phyloP scores from a whole-genome alignment of 225 moss, liverwort and hornwort genomes.

The Pleurozium schreberi region DNA sequence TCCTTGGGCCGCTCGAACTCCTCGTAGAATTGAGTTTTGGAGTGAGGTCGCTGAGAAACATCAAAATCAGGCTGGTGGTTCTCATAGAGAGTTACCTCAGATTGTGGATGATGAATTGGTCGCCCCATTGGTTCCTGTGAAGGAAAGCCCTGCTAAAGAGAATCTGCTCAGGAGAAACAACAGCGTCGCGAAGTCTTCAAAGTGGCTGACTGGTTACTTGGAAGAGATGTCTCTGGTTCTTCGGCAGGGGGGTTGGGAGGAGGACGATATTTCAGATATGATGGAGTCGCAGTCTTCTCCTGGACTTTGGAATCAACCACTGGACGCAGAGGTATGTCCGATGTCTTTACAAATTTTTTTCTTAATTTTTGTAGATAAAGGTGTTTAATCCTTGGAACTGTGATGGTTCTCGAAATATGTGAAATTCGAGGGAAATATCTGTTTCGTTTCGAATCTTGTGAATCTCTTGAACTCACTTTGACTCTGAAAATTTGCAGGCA shows the following conservation, averaged over 20 bases:
- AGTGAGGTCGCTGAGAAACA: constrained; percentile 73
- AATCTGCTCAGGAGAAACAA: constrained; percentile 16
- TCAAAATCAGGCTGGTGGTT: constrained; percentile 15
- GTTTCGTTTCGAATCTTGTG: not conserved
- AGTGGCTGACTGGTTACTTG: constrained; percentile 75
- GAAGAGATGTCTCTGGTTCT: constrained; percentile 79
- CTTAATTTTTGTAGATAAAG: not conserved
- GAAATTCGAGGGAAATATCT: not conserved
- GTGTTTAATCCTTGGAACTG: not conserved
- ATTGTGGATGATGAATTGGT: constrained; percentile 51
- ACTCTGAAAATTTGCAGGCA: constrained; percentile 29
- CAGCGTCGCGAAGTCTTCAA: constrained; percentile 28
- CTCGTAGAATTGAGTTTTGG: constrained; percentile 91
- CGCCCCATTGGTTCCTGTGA: constrained; percentile 13
- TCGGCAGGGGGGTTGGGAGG: constrained; percentile 82
- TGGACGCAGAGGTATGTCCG: constrained; percentile 31
- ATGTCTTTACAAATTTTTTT: not conserved
- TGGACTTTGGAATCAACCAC: constrained; percentile 35
- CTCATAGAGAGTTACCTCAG: constrained; percentile 34
- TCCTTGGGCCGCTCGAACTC: constrained; percentile 76
- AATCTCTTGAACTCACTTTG: not conserved
- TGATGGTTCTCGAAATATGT: not conserved
- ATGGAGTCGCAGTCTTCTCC: constrained; percentile 46
- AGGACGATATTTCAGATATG: constrained; percentile 86
- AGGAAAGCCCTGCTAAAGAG: not conserved